Evolutionary conservation across 768 basidiomycete species (phyloP), one percentile per base, ranked within the genome.

Genomic region (Kwoniella dejecticola): DNA sequence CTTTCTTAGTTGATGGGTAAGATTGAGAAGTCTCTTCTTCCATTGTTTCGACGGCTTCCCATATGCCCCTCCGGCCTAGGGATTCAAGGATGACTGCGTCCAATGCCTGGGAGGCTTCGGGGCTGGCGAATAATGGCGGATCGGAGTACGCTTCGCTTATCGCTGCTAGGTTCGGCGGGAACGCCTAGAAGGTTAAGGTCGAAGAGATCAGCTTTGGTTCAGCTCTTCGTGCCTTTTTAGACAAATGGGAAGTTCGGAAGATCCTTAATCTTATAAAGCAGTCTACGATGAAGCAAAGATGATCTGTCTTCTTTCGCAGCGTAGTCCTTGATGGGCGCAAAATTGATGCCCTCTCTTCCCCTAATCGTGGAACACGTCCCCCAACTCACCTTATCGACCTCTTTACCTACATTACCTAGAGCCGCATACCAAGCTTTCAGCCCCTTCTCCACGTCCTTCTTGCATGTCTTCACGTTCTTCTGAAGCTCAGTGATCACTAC

Each of bases 391-490:
- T 96, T 98, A 74, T 98, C 95, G 75, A 97, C 78, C 0, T 86
- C 84, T 80, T 93, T 97, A 27, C 90, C 91, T 36, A 94, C 82
- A 67, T 85, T 85, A 26, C 86, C 84, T 8, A 96, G 79, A 2
- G 87, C 86, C 19, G 83, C 85, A 70, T 94, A 90, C 31, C 91
- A 83, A 68, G 93, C 92, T 78, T 94, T 97, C 82, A 93, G 87
- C 2, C 87, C 84, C 33, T 93, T 90, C 59, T 91, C 90, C 1
- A 92, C 82, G 60, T 90, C 90, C 76, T 87, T 91, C 86, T 89
- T 92, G 78, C 80, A 85, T 0, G 81, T 77, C 49, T 90, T 89
- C 2, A 90, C 83, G 1, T 82, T 82, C 57, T 65, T 68, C 56
- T 74, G 69, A 50, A 75, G 26, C 23, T 72, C 72, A 3, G 56